Base-by-base conservation (phyloP, 306 rosid species). In the Albizia julibrissin region DNA sequence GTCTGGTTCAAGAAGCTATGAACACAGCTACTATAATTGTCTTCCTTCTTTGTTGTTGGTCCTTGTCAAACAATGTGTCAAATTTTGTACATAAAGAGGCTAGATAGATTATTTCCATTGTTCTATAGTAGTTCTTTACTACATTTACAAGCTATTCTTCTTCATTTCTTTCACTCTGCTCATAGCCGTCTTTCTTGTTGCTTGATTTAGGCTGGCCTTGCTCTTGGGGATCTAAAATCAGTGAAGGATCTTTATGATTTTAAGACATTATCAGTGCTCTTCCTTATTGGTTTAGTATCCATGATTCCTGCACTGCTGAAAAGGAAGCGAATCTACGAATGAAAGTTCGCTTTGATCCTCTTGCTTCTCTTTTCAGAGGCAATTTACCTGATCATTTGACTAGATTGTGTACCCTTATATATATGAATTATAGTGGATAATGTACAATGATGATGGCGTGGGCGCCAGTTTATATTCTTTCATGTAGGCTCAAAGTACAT, bases 141-240 rank as follows among this genome's bases (percentile, higher is more conserved):
- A 34, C 65, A 27, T 64, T n/a, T 62, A 70, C 76, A 31, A 69
- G 69, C 65, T 79, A 6, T 74, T 73, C 71, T 42, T 68, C 39
- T 58, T 34, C 52, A 19, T 26, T 78, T 21, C 71, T 42, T 67
- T 64, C 19, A 24, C 16, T 11, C 14, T 24, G 72, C 59, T 84
- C 61, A 29, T 67, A n/a, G 58, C 39, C 18, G 10, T 66, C 44
- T 80, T 73, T 19, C 43, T 85, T 76, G 59, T 74, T 86, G 82
- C 80, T 68, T 83, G 82, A 76, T 74, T 81, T 21, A 95, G 99
- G 99, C 99, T 49, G 98, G 99, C 78, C 99, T 93, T 86, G 98
- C 99, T 79, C 98, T 95, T 19, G 98, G 98, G 82, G 99, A 95
- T 88, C 95, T 93, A 26, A 91, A 90, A 79, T 95, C 99, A 14